Evolutionary conservation across 2,329 filamentous ascomycete species (phyloP).

Genomic region (Aspergillus ibericus): DNA sequence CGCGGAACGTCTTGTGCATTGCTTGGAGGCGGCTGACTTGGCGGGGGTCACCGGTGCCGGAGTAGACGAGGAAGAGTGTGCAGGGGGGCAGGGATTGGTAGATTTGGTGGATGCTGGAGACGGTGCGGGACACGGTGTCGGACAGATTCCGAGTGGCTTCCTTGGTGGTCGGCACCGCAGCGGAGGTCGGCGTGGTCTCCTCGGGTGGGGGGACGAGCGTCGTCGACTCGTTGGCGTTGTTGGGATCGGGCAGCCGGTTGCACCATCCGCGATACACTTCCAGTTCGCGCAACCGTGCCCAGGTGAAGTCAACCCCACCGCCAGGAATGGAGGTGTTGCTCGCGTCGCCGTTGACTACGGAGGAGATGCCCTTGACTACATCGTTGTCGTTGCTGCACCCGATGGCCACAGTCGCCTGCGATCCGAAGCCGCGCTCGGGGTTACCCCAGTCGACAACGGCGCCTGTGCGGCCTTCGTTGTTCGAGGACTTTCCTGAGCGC

Average conservation of each 20-base stretch:
- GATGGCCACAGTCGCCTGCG: conserved; percentile 56
- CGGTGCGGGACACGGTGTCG: conserved; percentile 51
- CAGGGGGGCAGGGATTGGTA: conserved; percentile 58
- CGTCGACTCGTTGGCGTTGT: conserved; percentile 43
- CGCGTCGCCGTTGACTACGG: conserved; percentile 51
- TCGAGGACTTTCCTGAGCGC: conserved; percentile 38
- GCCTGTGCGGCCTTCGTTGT: conserved; percentile 39
- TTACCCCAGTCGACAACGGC: conserved; percentile 88
- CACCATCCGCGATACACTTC: conserved; percentile 63
- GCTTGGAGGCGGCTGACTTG: conserved; percentile 57
- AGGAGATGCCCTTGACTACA: conserved; percentile 57
- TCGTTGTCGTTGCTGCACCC: conserved; percentile 59
- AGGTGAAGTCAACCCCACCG: conserved; percentile 61
- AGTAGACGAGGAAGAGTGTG: conserved; percentile 64
- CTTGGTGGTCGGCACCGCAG: neutral
- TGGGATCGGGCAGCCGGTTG: conserved; percentile 49
- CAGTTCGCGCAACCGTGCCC: conserved; percentile 62
- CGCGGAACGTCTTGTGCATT: conserved; percentile 56
- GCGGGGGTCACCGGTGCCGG: conserved; percentile 63
- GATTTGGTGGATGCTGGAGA: conserved; percentile 52
- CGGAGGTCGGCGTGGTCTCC: conserved; percentile 21
- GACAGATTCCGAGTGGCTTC: conserved; percentile 34
- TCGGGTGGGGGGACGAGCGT: conserved; percentile 27
- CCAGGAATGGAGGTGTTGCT: conserved; percentile 46
- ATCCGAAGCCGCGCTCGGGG: conserved; percentile 62